These are phyloP conservation scores for Phytophthora pluvialis DNA, from an alignment of 352 stramenopile genomes.

Conservation along the genomic window DNA sequence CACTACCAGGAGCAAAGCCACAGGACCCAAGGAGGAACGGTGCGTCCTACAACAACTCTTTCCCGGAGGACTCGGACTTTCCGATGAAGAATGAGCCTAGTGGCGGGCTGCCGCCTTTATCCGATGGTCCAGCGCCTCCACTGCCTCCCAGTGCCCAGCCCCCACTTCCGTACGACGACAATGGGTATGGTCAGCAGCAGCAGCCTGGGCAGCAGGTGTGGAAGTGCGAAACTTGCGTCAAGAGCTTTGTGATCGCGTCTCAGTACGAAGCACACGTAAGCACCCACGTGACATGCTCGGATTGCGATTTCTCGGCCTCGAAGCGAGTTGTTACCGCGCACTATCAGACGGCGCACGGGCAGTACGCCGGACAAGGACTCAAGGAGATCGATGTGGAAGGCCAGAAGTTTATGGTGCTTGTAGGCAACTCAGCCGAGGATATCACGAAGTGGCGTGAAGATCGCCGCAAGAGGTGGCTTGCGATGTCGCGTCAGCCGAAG, in stretches of 20 bases:
- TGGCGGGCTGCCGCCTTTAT: constrained; percentile 20
- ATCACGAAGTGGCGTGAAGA: constrained; percentile 84
- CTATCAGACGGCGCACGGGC: constrained; percentile 71
- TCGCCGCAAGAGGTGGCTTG: constrained; percentile 72
- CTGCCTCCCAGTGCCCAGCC: constrained; percentile 25
- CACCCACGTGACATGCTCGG: constrained; percentile 71
- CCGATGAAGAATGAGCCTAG: constrained; percentile 11
- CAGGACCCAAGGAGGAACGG: constrained; percentile 32
- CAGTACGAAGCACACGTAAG: constrained; percentile 76
- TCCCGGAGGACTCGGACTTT: constrained; percentile 2
- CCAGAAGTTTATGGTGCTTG: constrained; percentile 88
- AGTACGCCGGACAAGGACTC: constrained; percentile 69
- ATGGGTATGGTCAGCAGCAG: constrained; percentile 20
- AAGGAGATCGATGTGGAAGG: constrained; percentile 88
- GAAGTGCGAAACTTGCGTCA: constrained; percentile 74
- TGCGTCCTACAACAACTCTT: constrained; percentile 4
- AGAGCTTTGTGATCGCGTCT: constrained; percentile 72
- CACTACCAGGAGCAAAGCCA: constrained; percentile 14
- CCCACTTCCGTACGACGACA: constrained; percentile 26
- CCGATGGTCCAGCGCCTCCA: constrained; percentile 25
- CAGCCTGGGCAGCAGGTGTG: constrained; percentile 39
- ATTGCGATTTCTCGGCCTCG: constrained; percentile 74
- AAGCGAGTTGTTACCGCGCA: constrained; percentile 82
- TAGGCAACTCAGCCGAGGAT: constrained; percentile 82
- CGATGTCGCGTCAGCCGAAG: constrained; percentile 35